phyloP scores from a whole-genome alignment of 2,329 filamentous ascomycete genomes.

The Thelonectria rubi region DNA sequence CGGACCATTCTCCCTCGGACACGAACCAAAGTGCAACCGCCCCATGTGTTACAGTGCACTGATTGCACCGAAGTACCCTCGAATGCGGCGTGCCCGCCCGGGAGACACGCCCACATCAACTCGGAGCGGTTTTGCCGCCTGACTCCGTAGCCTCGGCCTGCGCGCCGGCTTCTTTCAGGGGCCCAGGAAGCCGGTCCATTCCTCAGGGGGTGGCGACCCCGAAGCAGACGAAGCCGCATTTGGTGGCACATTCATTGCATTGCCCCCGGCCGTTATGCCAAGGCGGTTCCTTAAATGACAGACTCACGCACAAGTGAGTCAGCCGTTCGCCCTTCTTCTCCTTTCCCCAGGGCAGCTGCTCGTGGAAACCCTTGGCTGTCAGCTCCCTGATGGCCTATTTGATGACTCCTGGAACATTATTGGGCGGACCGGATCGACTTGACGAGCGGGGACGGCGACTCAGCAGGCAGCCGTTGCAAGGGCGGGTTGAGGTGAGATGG shows the following conservation, averaged over 20 bases:
- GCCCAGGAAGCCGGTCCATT: not conserved
- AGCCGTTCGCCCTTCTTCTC: no score
- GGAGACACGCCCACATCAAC: conserved; percentile 6
- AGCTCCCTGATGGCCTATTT: no score
- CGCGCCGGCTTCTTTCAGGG: conserved; percentile 10
- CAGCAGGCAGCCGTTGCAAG: not conserved
- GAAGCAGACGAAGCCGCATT: not conserved
- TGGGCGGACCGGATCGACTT: no score
- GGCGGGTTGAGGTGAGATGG: not conserved
- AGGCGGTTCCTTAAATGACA: no score
- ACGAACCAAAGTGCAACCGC: no score
- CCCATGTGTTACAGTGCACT: no score
- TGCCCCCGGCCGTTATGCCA: not conserved
- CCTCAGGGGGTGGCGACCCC: conserved; percentile 11
- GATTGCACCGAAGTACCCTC: no score
- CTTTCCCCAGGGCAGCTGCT: no score
- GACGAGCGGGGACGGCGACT: not conserved
- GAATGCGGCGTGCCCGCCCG: conserved; percentile 13
- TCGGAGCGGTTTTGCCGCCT: conserved; percentile 15
- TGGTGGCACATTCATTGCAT: not conserved
- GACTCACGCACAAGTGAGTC: no score
- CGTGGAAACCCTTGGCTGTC: no score
- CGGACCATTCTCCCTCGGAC: no score
- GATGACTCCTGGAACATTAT: no score
- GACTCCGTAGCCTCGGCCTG: conserved; percentile 13